Conservation (phyloP, 2,329 filamentous ascomycete species). For the Aspergillus caelatus region DNA sequence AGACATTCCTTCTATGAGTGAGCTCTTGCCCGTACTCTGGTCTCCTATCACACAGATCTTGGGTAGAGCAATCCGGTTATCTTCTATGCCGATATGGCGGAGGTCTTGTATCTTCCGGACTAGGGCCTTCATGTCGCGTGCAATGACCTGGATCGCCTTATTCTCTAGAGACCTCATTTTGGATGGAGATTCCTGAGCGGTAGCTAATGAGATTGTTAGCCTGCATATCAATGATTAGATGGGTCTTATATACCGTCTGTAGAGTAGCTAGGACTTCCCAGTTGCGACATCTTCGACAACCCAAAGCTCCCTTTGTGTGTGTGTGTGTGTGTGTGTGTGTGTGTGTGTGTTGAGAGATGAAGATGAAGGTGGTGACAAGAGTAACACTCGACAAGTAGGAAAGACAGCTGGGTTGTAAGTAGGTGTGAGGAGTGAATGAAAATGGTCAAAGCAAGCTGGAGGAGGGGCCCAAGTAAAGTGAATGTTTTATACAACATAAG, state of each 20-base stretch:
- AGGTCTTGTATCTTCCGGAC: constrained; percentile 58
- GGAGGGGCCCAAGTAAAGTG: no score
- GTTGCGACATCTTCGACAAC: background rate
- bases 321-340: background rate
- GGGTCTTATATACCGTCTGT: background rate
- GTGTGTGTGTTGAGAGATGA: background rate
- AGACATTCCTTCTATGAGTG: constrained; percentile 60
- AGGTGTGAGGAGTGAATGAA: background rate
- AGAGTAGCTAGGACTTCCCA: background rate
- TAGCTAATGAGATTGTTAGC: background rate
- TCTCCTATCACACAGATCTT: constrained; percentile 84
- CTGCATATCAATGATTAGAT: no score
- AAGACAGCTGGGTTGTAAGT: background rate
- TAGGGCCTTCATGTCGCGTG: constrained; percentile 38
- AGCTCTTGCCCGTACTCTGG: constrained; percentile 82
- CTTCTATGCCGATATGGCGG: constrained; percentile 71
- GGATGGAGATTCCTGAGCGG: background rate
- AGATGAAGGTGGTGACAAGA: background rate
- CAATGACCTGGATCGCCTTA: constrained; percentile 32
- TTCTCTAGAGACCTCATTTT: background rate
- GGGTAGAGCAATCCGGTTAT: constrained; percentile 67
- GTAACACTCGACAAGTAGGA: background rate
- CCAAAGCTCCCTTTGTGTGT: background rate
- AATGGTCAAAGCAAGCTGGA: background rate
- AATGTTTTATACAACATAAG: background rate